These are phyloP conservation scores for Fragilaria crotonensis DNA, from an alignment of 108 stramenopile genomes.

Conservation along the genomic window DNA sequence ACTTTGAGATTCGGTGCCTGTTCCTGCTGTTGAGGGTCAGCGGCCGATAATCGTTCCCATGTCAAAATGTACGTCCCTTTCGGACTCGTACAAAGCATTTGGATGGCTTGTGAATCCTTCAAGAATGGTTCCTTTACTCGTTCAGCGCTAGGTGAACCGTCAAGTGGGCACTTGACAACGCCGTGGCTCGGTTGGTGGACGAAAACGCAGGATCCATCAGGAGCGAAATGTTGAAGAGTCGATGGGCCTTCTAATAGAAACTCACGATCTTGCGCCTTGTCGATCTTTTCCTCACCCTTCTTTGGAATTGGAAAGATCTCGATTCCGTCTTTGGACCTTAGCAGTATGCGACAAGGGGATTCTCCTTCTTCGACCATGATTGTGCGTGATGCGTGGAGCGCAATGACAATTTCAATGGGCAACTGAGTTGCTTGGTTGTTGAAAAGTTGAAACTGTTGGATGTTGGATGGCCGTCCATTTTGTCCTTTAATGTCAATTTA, in stretches of 20 bases:
- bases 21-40: conserved; percentile 24
- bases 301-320: conserved; percentile 46
- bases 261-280: conserved; percentile 17
- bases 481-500: no score
- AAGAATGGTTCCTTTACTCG: conserved; percentile 20
- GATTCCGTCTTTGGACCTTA: conserved; percentile 66
- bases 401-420: no score
- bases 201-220: conserved; percentile 42
- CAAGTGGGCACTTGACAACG: conserved; percentile 37
- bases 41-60: conserved; percentile 59
- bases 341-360: conserved; percentile 38
- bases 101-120: conserved; percentile 32
- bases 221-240: conserved; percentile 38
- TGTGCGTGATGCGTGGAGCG: no score
- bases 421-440: no score
- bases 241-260: conserved; percentile 41
- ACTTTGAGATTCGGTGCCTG: conserved; percentile 83
- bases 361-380: not conserved
- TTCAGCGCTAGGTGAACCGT: not conserved
- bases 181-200: conserved; percentile 50
- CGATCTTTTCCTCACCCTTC: not conserved
- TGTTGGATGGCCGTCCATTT: no score
- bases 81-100: conserved; percentile 72
- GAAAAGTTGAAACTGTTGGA: no score
- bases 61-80: conserved; percentile 78